A percentile compares a stretch with the other conserved stretches of the same genome.
Evolutionary conservation across 75 land plant genomes (phyloP).

Genomic region (Adiantum capillusveneris): DNA sequence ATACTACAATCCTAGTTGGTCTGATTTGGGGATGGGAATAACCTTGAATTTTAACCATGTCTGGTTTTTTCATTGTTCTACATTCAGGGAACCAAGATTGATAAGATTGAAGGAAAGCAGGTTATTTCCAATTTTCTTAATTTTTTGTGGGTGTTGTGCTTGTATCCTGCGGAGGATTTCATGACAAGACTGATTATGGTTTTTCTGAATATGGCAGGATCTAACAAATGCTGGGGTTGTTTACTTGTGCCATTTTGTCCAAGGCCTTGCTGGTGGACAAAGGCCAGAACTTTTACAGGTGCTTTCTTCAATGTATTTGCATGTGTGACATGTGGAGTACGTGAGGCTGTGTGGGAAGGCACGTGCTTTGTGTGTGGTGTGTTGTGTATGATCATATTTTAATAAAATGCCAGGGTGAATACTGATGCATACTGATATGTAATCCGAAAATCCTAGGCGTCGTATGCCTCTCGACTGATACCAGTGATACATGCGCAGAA

Average conservation of each 20-base stretch:
- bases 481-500: too few relatives aligned
- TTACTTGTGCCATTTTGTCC: conserved; percentile 32
- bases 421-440: too few relatives aligned
- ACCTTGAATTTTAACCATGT: not conserved
- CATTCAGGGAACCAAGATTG: conserved; percentile 55
- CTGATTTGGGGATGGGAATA: too few relatives aligned
- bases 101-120: conserved; percentile 54
- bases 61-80: not conserved
- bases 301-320: conserved; percentile 6
- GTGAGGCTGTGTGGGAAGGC: too few relatives aligned
- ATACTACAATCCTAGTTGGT: too few relatives aligned
- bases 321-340: too few relatives aligned
- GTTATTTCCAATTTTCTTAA: conserved; percentile 18
- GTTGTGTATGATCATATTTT: too few relatives aligned
- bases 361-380: too few relatives aligned
- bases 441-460: too few relatives aligned
- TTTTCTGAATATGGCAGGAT: conserved; percentile 21
- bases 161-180: not conserved
- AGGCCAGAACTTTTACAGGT: conserved; percentile 29
- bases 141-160: not conserved
- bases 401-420: too few relatives aligned
- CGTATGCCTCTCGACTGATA: too few relatives aligned
- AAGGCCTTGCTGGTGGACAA: conserved; percentile 16
- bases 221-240: conserved; percentile 27
- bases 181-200: not conserved